Evolutionary conservation across 140 eudicot genomes (phyloP).

Genomic region (Flaveria floridana): DNA sequence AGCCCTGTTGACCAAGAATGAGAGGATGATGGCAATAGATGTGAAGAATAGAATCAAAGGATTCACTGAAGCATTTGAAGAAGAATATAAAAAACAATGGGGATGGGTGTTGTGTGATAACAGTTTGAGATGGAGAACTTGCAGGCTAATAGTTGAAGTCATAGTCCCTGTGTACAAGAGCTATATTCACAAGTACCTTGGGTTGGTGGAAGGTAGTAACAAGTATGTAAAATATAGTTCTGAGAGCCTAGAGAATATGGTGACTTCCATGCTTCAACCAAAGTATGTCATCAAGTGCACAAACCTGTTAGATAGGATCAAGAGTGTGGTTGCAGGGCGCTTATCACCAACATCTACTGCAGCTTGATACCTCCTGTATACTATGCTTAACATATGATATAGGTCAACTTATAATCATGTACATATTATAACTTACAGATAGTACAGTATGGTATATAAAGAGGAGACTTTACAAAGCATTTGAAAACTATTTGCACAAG

Average conservation of each 20-base stretch:
- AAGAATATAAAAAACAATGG: conserved; percentile 56
- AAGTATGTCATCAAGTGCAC: conserved; percentile 49
- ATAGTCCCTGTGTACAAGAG: conserved; percentile 54
- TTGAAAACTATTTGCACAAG: too few relatives aligned
- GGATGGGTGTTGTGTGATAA: conserved; percentile 65
- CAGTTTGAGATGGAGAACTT: conserved; percentile 56
- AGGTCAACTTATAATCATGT: too few relatives aligned
- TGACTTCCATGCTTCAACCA: conserved; percentile 58
- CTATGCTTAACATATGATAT: too few relatives aligned
- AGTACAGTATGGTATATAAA: too few relatives aligned
- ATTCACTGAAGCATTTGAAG: conserved; percentile 66
- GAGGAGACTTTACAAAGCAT: too few relatives aligned
- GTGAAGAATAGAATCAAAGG: conserved; percentile 48
- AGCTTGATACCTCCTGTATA: conserved; percentile 29
- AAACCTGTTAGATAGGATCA: conserved; percentile 51
- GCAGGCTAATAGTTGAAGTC: conserved; percentile 46
- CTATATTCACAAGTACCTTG: conserved; percentile 38
- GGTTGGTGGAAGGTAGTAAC: conserved; percentile 38
- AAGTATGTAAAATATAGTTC: conserved; percentile 50
- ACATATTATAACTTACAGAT: too few relatives aligned
- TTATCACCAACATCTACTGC: conserved; percentile 49
- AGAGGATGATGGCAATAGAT: conserved; percentile 42
- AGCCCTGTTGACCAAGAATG: conserved; percentile 46
- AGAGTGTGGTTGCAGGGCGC: conserved; percentile 45
- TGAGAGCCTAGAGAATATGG: conserved; percentile 54